Evolutionary conservation across 1,139 yeast species (phyloP).

Genomic region (Suhomyces bolitotheri): DNA sequence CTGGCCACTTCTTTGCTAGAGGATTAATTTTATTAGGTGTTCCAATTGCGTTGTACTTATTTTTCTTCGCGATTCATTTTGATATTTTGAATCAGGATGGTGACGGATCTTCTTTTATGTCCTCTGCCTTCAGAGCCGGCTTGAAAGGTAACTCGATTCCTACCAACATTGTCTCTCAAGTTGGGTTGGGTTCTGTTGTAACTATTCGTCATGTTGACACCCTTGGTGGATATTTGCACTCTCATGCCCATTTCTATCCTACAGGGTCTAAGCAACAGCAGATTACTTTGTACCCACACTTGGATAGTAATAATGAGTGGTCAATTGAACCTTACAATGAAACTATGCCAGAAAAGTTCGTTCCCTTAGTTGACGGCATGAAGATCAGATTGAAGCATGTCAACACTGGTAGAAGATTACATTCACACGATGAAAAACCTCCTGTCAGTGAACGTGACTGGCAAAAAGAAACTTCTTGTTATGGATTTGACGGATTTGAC

Average conservation of each 20-base stretch:
- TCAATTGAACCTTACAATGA: slow-evolving; percentile 65
- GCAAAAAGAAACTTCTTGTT: slow-evolving; percentile 92
- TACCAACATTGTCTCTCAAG: slow-evolving; percentile 67
- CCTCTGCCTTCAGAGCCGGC: slow-evolving; percentile 83
- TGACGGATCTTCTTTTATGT: slow-evolving; percentile 87
- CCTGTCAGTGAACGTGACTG: slow-evolving; percentile 92
- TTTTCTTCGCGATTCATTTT: slow-evolving; percentile 81
- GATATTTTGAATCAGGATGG: slow-evolving; percentile 68
- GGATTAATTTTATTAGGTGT: slow-evolving; percentile 64
- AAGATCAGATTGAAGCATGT: slow-evolving; percentile 77
- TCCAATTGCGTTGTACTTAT: slow-evolving; percentile 66
- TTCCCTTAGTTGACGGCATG: slow-evolving; percentile 72
- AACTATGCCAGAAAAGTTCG: slow-evolving; percentile 52
- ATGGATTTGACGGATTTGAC: slow-evolving; percentile 85
- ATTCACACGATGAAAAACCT: slow-evolving; percentile 94
- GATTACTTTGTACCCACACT: slow-evolving; percentile 87
- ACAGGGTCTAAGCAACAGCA: slow-evolving; percentile 96
- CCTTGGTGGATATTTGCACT: slow-evolving; percentile 92
- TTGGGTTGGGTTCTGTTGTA: slow-evolving; percentile 82
- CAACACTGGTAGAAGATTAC: slow-evolving; percentile 75
- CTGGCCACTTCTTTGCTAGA: slow-evolving; percentile 56
- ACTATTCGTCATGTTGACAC: slow-evolving; percentile 82
- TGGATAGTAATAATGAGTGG: slow-evolving; percentile 90
- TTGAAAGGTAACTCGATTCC: slow-evolving; percentile 74
- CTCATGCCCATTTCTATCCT: slow-evolving; percentile 82